A percentile compares a stretch with the other conserved stretches of the same genome.
These are phyloP conservation scores for Fusarium palustre DNA, from an alignment of 2,329 filamentous ascomycete species.

Conservation along the genomic window DNA sequence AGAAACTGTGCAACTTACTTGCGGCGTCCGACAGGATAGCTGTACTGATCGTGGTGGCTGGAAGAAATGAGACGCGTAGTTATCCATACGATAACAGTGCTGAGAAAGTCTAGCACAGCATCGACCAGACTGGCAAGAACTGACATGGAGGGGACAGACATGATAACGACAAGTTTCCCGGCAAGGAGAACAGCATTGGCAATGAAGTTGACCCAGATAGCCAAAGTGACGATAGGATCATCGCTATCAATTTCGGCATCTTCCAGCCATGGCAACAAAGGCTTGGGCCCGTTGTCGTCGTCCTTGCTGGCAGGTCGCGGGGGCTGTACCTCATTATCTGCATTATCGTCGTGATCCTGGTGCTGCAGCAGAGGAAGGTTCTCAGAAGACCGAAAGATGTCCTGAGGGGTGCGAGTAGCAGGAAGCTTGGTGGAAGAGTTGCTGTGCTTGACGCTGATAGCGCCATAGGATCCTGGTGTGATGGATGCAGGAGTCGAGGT, in stretches of 20 bases:
- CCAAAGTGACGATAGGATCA: conserved; percentile 81
- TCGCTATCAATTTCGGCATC: conserved; percentile 79
- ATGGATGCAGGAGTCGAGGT: conserved; percentile 34
- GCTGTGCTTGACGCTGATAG: conserved; percentile 47
- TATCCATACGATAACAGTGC: conserved; percentile 83
- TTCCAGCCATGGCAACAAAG: conserved; percentile 76
- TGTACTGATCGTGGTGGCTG: conserved; percentile 77
- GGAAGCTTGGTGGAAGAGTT: conserved; percentile 56
- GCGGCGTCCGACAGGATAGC: conserved; percentile 81
- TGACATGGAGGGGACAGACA: conserved; percentile 83
- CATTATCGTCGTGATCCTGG: conserved; percentile 59
- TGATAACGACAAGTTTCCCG: conserved; percentile 80
- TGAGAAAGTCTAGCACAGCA: conserved; percentile 82
- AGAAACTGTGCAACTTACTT: conserved; percentile 51
- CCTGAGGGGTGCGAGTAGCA: conserved; percentile 83
- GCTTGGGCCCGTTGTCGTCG: conserved; percentile 55
- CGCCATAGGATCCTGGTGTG: conserved; percentile 49
- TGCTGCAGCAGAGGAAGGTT: conserved; percentile 71
- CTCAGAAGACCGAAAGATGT: conserved; percentile 83
- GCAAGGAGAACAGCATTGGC: conserved; percentile 81
- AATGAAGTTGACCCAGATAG: conserved; percentile 86
- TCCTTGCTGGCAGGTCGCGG: conserved; percentile 40
- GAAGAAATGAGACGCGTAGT: conserved; percentile 77
- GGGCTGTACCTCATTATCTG: conserved; percentile 47
- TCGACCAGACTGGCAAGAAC: conserved; percentile 84